Base-by-base conservation (phyloP, 331 rosid species). In the Acacia pycnantha region DNA sequence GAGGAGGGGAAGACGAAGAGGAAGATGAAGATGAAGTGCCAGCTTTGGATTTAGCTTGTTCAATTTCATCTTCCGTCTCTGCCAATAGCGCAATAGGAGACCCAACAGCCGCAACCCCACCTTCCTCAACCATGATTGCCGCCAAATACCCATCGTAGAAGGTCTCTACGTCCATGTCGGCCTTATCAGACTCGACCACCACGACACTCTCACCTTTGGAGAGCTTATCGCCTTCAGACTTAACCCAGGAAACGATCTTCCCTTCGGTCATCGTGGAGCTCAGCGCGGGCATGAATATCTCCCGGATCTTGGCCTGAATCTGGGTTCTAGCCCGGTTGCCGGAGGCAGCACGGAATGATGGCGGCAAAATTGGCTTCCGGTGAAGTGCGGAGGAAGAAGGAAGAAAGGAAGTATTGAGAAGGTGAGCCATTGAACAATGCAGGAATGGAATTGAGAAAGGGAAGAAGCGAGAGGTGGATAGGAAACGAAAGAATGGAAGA, bases 91-190 rank as follows among this genome's bases (percentile, higher is more conserved):
- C 99, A 67, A 96, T 96, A 33, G 99, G 90, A 12, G 99, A 91
- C 18, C 99, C 99, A 2, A 96, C 99, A 11, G 93, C 54, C 2
- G 99, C 99, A 18, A 90, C 88, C 33, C 86, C 93, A n/a, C 98
- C 99, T 71, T 96, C 99, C 5, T 94, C 97, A 26, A 96, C 99
- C 86, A 96, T 89, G 84, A 96, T 96, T 1, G 99, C 97, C 13
- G 98, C 99, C 72, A 96, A 86, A 61, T 88, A 92, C 1, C 99
- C 99, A 41, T 96, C 99, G 85, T 96, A 94, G 89, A 96, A 96
- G 13, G 98, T 96, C 84, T 96, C 99, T 22, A 96, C 99, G 53
- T 96, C 99, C 99, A 96, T 96, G 79, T 96, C 99, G 46, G 99
- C 98, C 86, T 96, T 94, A 31, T 96, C 99, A 70, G 99, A 96